Base-by-base conservation (phyloP, 495 filamentous ascomycete species). In the Bacidia gigantensis region DNA sequence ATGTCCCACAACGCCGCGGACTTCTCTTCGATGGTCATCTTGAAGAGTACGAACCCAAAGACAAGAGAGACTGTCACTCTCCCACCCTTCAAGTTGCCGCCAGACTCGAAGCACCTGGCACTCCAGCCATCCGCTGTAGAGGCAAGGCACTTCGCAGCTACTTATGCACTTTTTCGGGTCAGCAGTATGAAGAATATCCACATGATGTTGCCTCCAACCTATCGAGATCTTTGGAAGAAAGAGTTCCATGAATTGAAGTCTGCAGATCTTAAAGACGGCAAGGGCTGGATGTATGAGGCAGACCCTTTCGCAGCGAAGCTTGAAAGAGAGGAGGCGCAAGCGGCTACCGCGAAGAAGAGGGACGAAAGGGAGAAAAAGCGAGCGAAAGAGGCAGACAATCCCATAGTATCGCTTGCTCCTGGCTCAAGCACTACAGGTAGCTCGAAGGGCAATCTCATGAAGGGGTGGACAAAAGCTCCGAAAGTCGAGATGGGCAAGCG, bases 111-210 rank as follows among this genome's bases (percentile, higher is more conserved):
- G 58, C 72, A 88, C 29, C 69, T 87, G 39, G 76, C 82, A 11
- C 63, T 69, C 9, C 82, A 84, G 63, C 73, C 82, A 14, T 89
- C 84, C 0, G 77, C 86, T 10, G 69, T 97, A 20, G 93, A 98
- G 67, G 92, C 93, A 38, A 80, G 83, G 54, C 88, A 98, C 70
- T 89, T 92, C 55, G 87, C 87, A 12, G 92, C 93, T 2, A 84
- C 89, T 0, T 97, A 86, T 68, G 83, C 83, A 1, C 74, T 98
- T 2, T 95, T 87, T 64, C 79, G 92, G 35, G 85, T 97, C 0
- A 87, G 84, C 67, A 95, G 82, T 61, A 93, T 90, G 85, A 84
- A 83, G 58, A 98, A 95, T 56, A 74, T 95, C 38, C 86, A 95
- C 60, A 87, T 93, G 73, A 87, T 86, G 72, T 70, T 98, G 54